A percentile compares a stretch with the other conserved stretches of the same genome.
Evolutionary conservation across 768 basidiomycete species (phyloP).

Genomic region (Lactarius sp.): DNA sequence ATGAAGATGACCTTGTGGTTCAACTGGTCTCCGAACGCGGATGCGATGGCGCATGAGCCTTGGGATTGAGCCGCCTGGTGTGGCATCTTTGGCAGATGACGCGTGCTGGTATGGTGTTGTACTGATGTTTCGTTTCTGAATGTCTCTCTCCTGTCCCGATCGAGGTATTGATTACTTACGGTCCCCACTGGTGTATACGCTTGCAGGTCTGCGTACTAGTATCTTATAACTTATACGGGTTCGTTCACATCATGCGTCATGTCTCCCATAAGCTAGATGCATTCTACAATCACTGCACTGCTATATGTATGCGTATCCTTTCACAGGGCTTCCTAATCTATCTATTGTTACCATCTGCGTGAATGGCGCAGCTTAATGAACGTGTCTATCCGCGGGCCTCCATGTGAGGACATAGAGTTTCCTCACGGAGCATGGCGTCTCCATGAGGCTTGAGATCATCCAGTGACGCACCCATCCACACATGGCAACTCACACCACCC

Average conservation of each 20-base stretch:
- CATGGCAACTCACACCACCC: too few species aligned
- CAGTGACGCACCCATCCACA: too few species aligned
- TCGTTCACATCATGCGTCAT: background rate
- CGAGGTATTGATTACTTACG: background rate
- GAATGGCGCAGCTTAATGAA: too few species aligned
- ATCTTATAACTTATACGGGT: background rate
- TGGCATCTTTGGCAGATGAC: too few species aligned
- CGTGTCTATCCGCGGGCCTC: too few species aligned
- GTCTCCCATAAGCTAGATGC: background rate
- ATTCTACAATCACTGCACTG: background rate
- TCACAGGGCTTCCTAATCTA: too few species aligned
- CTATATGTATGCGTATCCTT: too few species aligned
- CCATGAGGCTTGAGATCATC: too few species aligned
- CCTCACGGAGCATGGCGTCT: too few species aligned
- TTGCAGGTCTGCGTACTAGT: background rate
- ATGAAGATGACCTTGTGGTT: conserved; percentile 12
- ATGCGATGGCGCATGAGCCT: background rate
- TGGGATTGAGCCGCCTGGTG: conserved; percentile 3
- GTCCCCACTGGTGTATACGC: background rate
- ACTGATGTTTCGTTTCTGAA: background rate
- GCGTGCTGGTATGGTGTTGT: background rate
- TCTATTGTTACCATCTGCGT: too few species aligned
- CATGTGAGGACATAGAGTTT: too few species aligned
- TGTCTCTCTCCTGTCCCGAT: background rate
- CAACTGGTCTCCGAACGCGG: conserved; percentile 16